phyloP scores from a whole-genome alignment of 805 yeast genomes.

The Ogataea polymorpha region DNA sequence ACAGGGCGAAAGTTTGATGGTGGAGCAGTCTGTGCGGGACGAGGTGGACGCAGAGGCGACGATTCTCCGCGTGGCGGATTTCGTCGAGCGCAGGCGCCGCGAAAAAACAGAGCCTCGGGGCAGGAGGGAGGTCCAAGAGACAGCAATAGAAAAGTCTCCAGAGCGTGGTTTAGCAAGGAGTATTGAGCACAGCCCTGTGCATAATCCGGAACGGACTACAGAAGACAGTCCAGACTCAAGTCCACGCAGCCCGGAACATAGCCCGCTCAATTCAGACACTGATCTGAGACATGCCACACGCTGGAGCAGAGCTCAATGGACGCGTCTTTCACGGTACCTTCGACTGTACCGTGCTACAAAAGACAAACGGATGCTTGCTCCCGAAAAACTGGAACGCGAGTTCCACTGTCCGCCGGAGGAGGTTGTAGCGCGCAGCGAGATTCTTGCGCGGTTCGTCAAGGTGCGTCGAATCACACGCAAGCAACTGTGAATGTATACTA shows the following conservation, averaged over 20 bases:
- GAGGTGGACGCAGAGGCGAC: slow-evolving; percentile 23
- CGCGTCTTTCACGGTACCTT: slow-evolving; percentile 19
- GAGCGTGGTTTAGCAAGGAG: too few species aligned
- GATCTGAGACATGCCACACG: background rate
- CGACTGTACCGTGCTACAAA: slow-evolving; percentile 19
- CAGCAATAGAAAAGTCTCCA: too few species aligned
- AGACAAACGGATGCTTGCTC: slow-evolving; percentile 13
- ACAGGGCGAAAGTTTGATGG: slow-evolving; percentile 9
- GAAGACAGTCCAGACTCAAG: too few species aligned
- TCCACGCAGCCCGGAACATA: too few species aligned
- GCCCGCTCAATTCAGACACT: too few species aligned
- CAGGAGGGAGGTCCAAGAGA: background rate
- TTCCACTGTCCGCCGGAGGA: slow-evolving; percentile 27
- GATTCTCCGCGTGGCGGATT: slow-evolving; percentile 24
- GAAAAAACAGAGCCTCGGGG: background rate
- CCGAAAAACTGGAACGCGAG: slow-evolving; percentile 12
- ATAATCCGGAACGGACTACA: too few species aligned
- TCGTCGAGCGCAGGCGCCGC: slow-evolving; percentile 13
- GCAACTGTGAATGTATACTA: slow-evolving; percentile 3
- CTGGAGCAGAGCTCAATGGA: slow-evolving; percentile 28
- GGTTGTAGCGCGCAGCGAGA: slow-evolving; percentile 19
- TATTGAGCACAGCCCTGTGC: too few species aligned
- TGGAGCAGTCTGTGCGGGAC: slow-evolving; percentile 6
- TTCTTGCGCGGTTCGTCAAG: slow-evolving; percentile 19
- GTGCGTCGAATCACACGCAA: slow-evolving; percentile 17